Evolutionary conservation across 768 basidiomycete genomes (phyloP).

Genomic region (Termitomyces sp.): DNA sequence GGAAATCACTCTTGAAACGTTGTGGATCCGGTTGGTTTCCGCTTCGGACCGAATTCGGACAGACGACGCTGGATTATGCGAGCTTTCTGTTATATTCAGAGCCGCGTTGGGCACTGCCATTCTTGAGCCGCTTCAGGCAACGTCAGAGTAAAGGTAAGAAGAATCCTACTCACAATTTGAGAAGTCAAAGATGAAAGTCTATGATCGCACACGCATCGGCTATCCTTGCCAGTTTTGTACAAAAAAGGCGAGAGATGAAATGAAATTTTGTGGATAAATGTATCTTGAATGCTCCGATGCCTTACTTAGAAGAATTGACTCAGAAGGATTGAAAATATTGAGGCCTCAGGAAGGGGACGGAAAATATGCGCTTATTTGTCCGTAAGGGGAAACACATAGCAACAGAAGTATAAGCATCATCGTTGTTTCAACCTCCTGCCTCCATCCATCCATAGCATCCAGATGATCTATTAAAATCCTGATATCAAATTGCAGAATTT

Average conservation of each 20-base stretch:
- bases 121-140: not conserved
- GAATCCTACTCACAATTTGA: constrained; percentile 1
- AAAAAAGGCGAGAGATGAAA: not conserved
- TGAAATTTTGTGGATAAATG: not conserved
- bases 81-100: constrained; percentile 2
- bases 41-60: not conserved
- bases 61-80: not conserved
- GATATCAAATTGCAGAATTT: not conserved
- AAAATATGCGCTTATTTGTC: not conserved
- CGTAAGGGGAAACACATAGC: not conserved
- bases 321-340: not conserved
- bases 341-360: no score
- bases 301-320: no score
- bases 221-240: not conserved
- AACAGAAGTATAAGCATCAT: not conserved
- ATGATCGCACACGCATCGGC: not conserved
- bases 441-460: not conserved
- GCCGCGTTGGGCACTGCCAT: constrained; percentile 3
- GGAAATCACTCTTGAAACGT: not conserved
- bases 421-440: not conserved
- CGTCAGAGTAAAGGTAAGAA: not conserved
- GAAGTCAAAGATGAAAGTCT: not conserved
- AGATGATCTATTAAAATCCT: not conserved
- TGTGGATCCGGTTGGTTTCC: not conserved
- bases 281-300: not conserved